Percentiles rank a stretch among this genome's conserved stretches.
phyloP scores from a whole-genome alignment of 2,329 filamentous ascomycete species.

The Botryotinia convoluta region DNA sequence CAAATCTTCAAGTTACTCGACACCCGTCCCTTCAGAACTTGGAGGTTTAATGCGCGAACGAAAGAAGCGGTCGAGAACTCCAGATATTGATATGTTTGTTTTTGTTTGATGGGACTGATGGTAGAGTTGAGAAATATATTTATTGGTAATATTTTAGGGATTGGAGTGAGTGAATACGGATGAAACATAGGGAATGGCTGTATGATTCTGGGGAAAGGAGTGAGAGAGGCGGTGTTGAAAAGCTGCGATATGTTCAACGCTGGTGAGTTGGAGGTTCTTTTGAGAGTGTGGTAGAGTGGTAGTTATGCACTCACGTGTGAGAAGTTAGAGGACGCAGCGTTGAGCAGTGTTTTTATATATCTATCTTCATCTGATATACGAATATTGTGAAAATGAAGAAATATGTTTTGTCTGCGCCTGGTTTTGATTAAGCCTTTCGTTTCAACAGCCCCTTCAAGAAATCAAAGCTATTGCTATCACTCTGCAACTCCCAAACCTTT shows the following conservation, averaged over 20 bases:
- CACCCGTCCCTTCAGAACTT: not conserved
- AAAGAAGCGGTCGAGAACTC: not conserved
- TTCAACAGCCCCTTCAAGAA: constrained; percentile 88
- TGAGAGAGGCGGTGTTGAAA: too few relatives aligned
- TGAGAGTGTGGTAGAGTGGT: too few relatives aligned
- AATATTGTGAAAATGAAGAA: not conserved
- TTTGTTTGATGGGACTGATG: too few relatives aligned
- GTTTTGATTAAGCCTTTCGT: constrained; percentile 56
- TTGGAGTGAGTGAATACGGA: not conserved
- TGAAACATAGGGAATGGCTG: too few relatives aligned
- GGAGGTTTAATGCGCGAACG: not conserved
- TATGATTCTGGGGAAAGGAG: too few relatives aligned
- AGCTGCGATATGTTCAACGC: too few relatives aligned
- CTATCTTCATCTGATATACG: not conserved
- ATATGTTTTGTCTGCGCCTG: not conserved
- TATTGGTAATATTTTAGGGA: not conserved
- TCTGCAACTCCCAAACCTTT: constrained; percentile 79
- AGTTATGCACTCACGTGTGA: too few relatives aligned
- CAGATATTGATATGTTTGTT: too few relatives aligned
- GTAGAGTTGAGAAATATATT: not conserved
- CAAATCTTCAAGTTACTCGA: too few relatives aligned
- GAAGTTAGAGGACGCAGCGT: too few relatives aligned
- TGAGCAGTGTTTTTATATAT: not conserved
- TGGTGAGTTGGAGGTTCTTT: too few relatives aligned
- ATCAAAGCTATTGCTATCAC: constrained; percentile 97